A percentile compares a stretch with the other conserved stretches of the same genome.
phyloP scores from a whole-genome alignment of 1,284 basidiomycete genomes.

The Tilletiopsis washingtonensis region DNA sequence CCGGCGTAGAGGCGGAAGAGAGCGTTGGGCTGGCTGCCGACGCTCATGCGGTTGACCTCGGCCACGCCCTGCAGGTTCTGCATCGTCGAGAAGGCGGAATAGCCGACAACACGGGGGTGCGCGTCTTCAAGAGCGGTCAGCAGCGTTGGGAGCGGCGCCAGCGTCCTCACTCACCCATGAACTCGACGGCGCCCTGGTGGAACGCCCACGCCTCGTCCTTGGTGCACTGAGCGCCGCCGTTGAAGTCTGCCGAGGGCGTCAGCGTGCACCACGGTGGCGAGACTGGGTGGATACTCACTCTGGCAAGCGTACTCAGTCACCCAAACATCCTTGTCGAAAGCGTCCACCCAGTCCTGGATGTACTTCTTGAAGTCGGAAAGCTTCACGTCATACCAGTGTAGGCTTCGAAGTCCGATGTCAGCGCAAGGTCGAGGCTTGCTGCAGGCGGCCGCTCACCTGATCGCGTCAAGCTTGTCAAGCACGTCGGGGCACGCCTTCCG shows the following conservation, averaged over 20 bases:
- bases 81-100: conserved; percentile 34
- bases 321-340: conserved; percentile 33
- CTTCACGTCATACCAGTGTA: conserved; percentile 37
- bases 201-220: conserved; percentile 49
- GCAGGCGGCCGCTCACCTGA: no score
- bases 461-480: conserved; percentile 28
- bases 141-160: no score
- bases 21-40: conserved; percentile 19
- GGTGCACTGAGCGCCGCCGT: conserved; percentile 47
- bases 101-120: conserved; percentile 28
- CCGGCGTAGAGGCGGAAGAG: conserved; percentile 13
- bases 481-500: conserved; percentile 17
- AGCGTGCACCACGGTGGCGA: no score
- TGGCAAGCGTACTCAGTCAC: conserved; percentile 33
- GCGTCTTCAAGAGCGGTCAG: no score
- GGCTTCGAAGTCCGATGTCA: no score
- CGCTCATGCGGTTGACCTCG: conserved; percentile 17
- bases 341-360: conserved; percentile 22
- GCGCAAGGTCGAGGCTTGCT: no score
- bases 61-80: conserved; percentile 32
- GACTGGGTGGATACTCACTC: no score
- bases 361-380: conserved; percentile 26
- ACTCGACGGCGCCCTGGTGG: conserved; percentile 47
- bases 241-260: conserved; percentile 43
- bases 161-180: no score